Conservation (phyloP, 148 eudicot species). For the Linanthus parryae region DNA sequence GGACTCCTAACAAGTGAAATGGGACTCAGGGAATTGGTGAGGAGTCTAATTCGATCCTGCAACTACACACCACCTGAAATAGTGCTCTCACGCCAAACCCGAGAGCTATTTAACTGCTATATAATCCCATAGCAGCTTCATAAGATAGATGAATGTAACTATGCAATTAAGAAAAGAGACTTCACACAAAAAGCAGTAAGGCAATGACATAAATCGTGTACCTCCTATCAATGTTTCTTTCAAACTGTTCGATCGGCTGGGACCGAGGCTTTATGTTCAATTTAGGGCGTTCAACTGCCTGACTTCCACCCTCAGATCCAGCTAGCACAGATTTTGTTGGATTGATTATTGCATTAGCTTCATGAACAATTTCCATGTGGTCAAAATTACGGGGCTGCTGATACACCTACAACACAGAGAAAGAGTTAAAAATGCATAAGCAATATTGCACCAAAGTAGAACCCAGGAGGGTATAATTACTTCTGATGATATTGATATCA, state of each 20-base stretch:
- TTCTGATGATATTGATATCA: neutral
- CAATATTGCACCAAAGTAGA: neutral
- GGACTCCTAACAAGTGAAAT: too few relatives aligned
- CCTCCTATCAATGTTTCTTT: neutral
- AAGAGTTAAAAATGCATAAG: neutral
- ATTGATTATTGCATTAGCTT: slow-evolving; percentile 22
- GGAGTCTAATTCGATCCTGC: too few relatives aligned
- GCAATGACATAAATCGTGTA: too few relatives aligned
- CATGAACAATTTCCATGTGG: slow-evolving; percentile 26
- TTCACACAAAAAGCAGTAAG: too few relatives aligned
- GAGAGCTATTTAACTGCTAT: too few relatives aligned
- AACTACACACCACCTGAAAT: too few relatives aligned
- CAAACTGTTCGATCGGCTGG: slow-evolving; percentile 14
- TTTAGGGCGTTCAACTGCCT: slow-evolving; percentile 62
- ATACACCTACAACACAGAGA: slow-evolving; percentile 23
- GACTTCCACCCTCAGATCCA: slow-evolving; percentile 37
- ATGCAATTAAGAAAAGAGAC: too few relatives aligned
- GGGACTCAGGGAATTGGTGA: too few relatives aligned
- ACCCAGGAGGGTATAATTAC: neutral
- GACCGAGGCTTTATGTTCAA: slow-evolving; percentile 73
- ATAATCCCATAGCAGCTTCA: too few relatives aligned
- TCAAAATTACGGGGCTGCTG: slow-evolving; percentile 28
- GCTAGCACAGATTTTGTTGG: slow-evolving; percentile 23
- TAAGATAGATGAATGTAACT: too few relatives aligned
- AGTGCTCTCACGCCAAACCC: too few relatives aligned